Percentiles rank a stretch among this genome's conserved stretches.
Evolutionary conservation across 2,329 filamentous ascomycete species (phyloP).

Genomic region (Fusarium pseudoanthophilum): DNA sequence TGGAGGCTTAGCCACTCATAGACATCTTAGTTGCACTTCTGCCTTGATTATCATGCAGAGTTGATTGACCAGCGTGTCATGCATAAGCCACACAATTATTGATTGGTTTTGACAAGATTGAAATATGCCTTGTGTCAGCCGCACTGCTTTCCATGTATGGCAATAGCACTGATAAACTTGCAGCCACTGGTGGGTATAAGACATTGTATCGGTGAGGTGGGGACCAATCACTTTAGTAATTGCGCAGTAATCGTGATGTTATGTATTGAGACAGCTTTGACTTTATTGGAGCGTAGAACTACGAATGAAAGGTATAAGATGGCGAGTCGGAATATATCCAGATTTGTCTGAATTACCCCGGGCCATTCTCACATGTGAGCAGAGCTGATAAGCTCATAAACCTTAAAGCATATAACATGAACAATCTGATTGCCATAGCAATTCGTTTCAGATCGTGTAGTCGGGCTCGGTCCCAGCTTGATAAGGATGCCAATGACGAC

Average conservation of each 20-base stretch:
- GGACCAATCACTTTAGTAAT: neutral
- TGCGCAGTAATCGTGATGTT: neutral
- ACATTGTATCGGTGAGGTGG: neutral
- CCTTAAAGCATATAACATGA: accelerated
- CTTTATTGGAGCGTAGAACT: accelerated
- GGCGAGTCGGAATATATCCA: too few relatives aligned
- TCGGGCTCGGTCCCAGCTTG: accelerated
- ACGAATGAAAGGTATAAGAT: too few relatives aligned
- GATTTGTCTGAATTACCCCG: accelerated
- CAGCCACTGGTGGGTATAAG: neutral
- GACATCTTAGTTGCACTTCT: neutral
- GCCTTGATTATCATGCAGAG: neutral
- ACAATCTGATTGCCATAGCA: accelerated
- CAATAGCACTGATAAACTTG: neutral
- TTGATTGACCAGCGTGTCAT: neutral
- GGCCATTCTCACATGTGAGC: accelerated
- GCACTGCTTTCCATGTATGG: neutral
- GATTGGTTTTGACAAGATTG: neutral
- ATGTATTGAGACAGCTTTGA: accelerated
- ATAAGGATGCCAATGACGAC: accelerated
- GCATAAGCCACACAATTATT: neutral
- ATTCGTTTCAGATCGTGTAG: accelerated
- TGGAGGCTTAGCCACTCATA: neutral
- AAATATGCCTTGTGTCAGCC: neutral
- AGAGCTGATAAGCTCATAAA: accelerated